phyloP scores from a whole-genome alignment of 1,284 basidiomycete species.

The Anthracocystis setariae region DNA sequence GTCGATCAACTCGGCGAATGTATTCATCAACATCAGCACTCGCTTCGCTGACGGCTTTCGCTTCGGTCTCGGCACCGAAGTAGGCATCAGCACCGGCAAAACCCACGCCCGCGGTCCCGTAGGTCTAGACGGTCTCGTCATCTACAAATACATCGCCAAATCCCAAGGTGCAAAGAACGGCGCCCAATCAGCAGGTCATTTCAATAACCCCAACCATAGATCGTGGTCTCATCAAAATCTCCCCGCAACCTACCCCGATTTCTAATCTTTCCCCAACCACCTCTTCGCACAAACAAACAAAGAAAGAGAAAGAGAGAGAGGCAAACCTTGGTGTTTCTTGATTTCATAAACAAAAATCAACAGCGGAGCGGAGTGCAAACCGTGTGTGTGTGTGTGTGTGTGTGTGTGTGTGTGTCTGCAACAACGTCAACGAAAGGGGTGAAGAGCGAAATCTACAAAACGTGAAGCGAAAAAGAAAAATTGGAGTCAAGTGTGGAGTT shows the following conservation, averaged over 20 bases:
- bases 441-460: not conserved
- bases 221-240: conserved; percentile 27
- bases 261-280: conserved; percentile 18
- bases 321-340: no score
- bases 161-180: conserved; percentile 2
- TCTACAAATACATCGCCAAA: conserved; percentile 62
- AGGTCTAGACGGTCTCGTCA: conserved; percentile 81
- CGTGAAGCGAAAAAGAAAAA: not conserved
- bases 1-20: conserved; percentile 89
- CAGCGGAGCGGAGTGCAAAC: no score
- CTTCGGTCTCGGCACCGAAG: conserved; percentile 97
- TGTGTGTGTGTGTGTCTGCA: no score
- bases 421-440: not conserved
- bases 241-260: conserved; percentile 18
- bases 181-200: conserved; percentile 34
- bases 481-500: not conserved
- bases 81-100: conserved; percentile 94
- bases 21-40: conserved; percentile 92
- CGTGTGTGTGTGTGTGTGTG: no score
- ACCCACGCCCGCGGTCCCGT: conserved; percentile 97
- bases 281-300: not conserved
- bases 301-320: conserved; percentile 1
- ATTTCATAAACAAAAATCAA: not conserved
- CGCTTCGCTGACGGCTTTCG: conserved; percentile 96
- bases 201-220: conserved; percentile 13